Evolutionary conservation across 2,329 filamentous ascomycete species (phyloP).

Genomic region (Xylaria sp.): DNA sequence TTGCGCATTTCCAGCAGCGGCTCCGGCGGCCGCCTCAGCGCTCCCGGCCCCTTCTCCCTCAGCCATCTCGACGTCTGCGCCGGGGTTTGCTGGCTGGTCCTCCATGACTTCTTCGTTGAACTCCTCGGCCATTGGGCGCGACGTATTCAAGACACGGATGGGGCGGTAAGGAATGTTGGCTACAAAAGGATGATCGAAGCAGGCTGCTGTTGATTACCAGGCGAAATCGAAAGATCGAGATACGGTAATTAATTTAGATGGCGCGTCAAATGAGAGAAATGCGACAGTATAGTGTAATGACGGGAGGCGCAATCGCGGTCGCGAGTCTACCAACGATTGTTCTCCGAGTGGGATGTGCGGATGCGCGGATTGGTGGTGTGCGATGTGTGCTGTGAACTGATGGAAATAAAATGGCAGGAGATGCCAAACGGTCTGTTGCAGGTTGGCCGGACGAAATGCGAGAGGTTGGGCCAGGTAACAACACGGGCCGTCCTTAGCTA

Average conservation of each 20-base stretch:
- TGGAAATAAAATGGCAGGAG: background rate
- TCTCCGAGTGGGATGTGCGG: too few species aligned
- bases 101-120: conserved; percentile 34
- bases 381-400: background rate
- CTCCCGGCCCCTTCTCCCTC: conserved; percentile 40
- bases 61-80: conserved; percentile 37
- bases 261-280: background rate
- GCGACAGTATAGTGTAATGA: background rate
- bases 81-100: conserved; percentile 35
- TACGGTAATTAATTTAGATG: background rate
- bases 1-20: conserved; percentile 15
- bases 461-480: conserved; percentile 1
- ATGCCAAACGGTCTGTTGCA: background rate
- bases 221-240: background rate
- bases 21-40: conserved; percentile 23
- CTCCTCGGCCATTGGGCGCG: conserved; percentile 33
- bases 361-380: background rate
- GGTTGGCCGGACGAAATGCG: conserved; percentile 1
- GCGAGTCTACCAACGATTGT: too few species aligned
- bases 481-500: too few species aligned
- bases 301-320: background rate
- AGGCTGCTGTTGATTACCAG: background rate
- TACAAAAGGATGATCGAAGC: background rate
- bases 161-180: background rate
- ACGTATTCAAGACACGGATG: background rate